Conservation (phyloP, 2,329 filamentous ascomycete genomes). For the Cladophialophora yegresii region DNA sequence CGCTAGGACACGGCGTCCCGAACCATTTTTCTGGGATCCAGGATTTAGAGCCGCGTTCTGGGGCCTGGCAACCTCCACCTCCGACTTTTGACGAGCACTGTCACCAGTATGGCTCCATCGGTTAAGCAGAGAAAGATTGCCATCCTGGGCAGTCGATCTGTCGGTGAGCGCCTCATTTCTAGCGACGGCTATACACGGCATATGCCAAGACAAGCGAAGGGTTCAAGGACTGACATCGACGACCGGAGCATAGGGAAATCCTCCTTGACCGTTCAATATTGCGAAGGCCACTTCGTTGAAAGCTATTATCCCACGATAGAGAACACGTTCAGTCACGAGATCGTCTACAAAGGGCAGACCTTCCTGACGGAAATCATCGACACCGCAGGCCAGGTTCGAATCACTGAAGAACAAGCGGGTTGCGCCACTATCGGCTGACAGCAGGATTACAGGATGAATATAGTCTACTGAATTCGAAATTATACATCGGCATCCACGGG, state of each 20-base stretch:
- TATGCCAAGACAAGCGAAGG: background rate
- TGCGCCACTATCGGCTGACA: background rate
- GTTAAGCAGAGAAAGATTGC: conserved; percentile 92
- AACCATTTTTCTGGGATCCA: conserved; percentile 15
- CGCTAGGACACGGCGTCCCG: background rate
- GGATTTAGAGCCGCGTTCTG: conserved; percentile 1
- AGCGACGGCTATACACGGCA: background rate
- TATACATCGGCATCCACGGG: conserved; percentile 95
- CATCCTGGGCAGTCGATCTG: conserved; percentile 90
- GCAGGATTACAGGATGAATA: conserved; percentile 76
- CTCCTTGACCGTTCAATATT: conserved; percentile 92
- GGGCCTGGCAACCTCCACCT: background rate
- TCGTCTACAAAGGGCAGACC: conserved; percentile 89
- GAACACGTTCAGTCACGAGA: conserved; percentile 96
- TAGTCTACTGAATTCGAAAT: conserved; percentile 96
- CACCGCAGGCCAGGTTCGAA: conserved; percentile 80
- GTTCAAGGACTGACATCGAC: conserved; percentile 8
- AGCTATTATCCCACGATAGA: conserved; percentile 99
- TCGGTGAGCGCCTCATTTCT: conserved; percentile 61
- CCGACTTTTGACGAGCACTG: background rate
- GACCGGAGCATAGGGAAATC: conserved; percentile 73
- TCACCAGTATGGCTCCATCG: conserved; percentile 61
- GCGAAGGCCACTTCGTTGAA: conserved; percentile 97
- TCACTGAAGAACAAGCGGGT: conserved; percentile 31
- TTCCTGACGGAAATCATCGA: conserved; percentile 97